phyloP scores from a whole-genome alignment of 2,329 filamentous ascomycete species.

The Trichophyton equinum region DNA sequence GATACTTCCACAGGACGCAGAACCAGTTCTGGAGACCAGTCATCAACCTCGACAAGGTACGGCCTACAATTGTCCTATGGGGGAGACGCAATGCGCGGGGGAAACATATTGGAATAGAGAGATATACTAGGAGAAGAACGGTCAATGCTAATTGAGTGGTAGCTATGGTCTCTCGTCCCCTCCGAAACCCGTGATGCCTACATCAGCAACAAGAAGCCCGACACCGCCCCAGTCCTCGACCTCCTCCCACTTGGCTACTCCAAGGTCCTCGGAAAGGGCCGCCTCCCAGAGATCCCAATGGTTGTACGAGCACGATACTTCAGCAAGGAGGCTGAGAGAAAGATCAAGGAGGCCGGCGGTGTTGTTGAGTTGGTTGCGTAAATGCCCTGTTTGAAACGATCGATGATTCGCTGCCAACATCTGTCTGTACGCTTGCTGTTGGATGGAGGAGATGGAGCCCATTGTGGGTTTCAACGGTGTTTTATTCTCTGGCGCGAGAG shows the following conservation, averaged over 20 bases:
- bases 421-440: not conserved
- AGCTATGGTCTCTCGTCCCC: conserved; percentile 95
- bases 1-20: conserved; percentile 90
- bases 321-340: conserved; percentile 91
- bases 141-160: conserved; percentile 11
- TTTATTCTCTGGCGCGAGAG: not conserved
- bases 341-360: conserved; percentile 97
- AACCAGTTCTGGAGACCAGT: conserved; percentile 98
- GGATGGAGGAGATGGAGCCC: not conserved
- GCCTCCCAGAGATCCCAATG: conserved; percentile 81
- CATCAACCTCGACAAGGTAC: conserved; percentile 97
- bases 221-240: conserved; percentile 95
- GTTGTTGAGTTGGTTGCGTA: conserved; percentile 92
- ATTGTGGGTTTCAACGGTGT: not conserved
- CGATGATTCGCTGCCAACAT: not conserved
- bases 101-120: not conserved
- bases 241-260: conserved; percentile 94
- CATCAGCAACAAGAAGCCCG: conserved; percentile 60
- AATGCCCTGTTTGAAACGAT: conserved; percentile 18
- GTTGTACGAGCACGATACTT: conserved; percentile 94
- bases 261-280: conserved; percentile 97
- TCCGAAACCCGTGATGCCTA: conserved; percentile 87
- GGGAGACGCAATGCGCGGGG: not conserved
- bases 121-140: conserved; percentile 3
- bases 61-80: conserved; percentile 14